phyloP scores from a whole-genome alignment of 257 asterid species.

The Solanum habrochaites region DNA sequence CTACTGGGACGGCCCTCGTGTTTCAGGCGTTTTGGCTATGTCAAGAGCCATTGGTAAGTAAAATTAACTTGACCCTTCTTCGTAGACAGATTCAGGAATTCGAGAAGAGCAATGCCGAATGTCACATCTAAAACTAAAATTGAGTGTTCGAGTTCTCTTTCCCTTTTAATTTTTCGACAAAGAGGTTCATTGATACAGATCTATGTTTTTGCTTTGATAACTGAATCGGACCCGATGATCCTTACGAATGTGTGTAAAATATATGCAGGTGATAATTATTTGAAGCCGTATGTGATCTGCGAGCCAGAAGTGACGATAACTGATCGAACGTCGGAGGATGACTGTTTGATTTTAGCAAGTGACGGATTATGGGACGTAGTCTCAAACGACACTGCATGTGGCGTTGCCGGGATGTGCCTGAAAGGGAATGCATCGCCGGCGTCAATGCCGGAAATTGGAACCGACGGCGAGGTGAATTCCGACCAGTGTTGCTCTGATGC shows the following conservation, averaged over 20 bases:
- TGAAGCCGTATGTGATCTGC: constrained; percentile 63
- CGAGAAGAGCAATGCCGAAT: background rate
- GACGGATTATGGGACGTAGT: constrained; percentile 90
- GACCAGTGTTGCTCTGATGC: constrained; percentile 54
- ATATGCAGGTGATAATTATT: constrained; percentile 40
- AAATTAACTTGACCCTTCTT: background rate
- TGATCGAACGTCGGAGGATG: constrained; percentile 45
- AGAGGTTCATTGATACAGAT: background rate
- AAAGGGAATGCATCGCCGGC: constrained; percentile 10
- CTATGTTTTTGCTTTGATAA: background rate
- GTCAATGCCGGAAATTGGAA: background rate
- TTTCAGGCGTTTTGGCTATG: constrained; percentile 77
- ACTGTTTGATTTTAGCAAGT: constrained; percentile 60
- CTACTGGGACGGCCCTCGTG: constrained; percentile 77
- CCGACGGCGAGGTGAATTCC: background rate
- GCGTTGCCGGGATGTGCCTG: constrained; percentile 48
- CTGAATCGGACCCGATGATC: background rate
- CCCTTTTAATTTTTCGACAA: no score
- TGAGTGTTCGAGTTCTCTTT: background rate
- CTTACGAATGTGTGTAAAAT: background rate
- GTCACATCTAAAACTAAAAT: background rate
- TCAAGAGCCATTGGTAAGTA: constrained; percentile 70
- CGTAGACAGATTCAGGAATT: background rate
- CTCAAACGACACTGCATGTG: constrained; percentile 59
- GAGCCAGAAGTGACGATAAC: constrained; percentile 70